Conservation (phyloP, 163 green algal genomes). For the Coccomyxa subellipsoidea region DNA sequence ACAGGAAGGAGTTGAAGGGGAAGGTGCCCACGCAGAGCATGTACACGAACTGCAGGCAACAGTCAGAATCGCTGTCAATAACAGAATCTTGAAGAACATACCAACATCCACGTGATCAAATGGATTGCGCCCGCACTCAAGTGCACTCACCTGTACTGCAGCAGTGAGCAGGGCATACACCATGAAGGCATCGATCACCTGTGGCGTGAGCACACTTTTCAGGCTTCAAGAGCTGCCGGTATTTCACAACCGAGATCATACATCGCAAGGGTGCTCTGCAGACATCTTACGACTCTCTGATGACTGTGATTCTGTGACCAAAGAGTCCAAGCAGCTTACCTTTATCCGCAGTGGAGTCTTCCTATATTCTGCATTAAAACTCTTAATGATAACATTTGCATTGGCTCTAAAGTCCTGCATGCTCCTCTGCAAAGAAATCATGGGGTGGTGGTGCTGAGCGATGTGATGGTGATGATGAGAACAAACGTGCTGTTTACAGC, state of each 20-base stretch:
- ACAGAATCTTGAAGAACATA: too few relatives aligned
- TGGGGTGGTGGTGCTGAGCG: too few relatives aligned
- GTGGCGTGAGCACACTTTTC: background rate
- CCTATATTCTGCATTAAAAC: slow-evolving; percentile 60
- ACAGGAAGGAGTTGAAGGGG: slow-evolving; percentile 92
- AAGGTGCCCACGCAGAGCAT: slow-evolving; percentile 83
- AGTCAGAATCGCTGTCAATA: too few relatives aligned
- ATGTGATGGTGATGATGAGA: too few relatives aligned
- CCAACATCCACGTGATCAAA: too few relatives aligned
- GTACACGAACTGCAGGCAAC: slow-evolving; percentile 74
- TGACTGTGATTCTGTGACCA: too few relatives aligned
- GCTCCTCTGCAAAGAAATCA: background rate
- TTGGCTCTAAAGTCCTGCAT: background rate
- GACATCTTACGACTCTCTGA: background rate
- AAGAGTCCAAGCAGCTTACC: slow-evolving; percentile 52
- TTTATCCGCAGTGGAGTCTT: slow-evolving; percentile 67
- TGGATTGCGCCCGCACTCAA: background rate
- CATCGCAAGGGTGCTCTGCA: too few relatives aligned
- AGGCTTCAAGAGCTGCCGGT: too few relatives aligned
- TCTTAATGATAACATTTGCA: slow-evolving; percentile 36
- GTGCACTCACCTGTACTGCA: slow-evolving; percentile 16
- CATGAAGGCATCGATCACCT: slow-evolving; percentile 29
- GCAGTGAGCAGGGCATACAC: slow-evolving; percentile 18
- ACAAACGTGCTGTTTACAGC: too few relatives aligned
- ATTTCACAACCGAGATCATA: too few relatives aligned